Evolutionary conservation across 2,329 filamentous ascomycete genomes (phyloP), one percentile per base, ranked within the genome.

Genomic region (Scytalidium sp.): DNA sequence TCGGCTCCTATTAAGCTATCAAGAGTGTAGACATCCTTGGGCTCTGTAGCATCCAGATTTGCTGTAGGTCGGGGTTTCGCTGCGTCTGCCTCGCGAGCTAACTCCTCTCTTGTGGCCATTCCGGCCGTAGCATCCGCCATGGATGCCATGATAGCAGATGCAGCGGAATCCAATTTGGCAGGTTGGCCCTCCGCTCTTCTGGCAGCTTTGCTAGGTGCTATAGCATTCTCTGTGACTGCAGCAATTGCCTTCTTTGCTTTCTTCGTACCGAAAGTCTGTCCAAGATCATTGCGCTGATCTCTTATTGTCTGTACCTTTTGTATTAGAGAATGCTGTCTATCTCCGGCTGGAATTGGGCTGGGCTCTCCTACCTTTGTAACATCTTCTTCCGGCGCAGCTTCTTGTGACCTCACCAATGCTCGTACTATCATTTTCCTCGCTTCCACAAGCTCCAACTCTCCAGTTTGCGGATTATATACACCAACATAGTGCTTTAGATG

Each of bases 241-340:
- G 78, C 75, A 58, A 94, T 83, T 1, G 83, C 86, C 71, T 92
- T 93, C 75, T 85, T 87, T 19, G 89, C 87, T 70, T 92, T 93
- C 73, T 89, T 91, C 21, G 88, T 93, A 66, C 90, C 90, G 62
- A 95, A 95, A 25, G 86, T 83, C 60, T 88, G 79, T 39, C 87
- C 88, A 11, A 95, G 81, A 2, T 85, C 81, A 59, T 83, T 85
- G 58, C 81, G 81, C 63, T 80, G 79, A 22, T 85, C 80, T 60
- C 78, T 71, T 61, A 78, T 79, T 41, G 73, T 79, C 81, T 85
- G 58, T 17, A 51, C 32, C 15, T 27, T 23, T 19, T 19, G 13
- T 47, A 55, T 59, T 60, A 57, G 46, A 21, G 45, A n/a, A 15
- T 22, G 13, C 47, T 44, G 50, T 42, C 20, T 25, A 39, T 50